Evolutionary conservation across 2,329 filamentous ascomycete genomes (phyloP), one percentile per base, ranked within the genome.

Genomic region (Rugonectria rugulosa): DNA sequence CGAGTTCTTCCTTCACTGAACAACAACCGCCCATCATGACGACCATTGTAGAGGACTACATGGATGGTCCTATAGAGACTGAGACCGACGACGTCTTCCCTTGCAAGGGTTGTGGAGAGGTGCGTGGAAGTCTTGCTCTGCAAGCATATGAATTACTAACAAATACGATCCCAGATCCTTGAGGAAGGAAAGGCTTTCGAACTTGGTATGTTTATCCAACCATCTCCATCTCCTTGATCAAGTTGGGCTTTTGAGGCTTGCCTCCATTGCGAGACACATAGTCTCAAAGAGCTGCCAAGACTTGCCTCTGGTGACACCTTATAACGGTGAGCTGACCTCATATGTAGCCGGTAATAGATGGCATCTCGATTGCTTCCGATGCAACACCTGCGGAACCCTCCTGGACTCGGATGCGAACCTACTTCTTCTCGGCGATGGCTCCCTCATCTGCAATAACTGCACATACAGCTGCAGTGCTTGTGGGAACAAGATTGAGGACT

Each of bases 131-230:
- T 40, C 24, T 56, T 32, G 6, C 47, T 14, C 15, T 14, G 36
- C 26, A 31, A 23, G 17, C n/a, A 43, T 34, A 27, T 20, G 21
- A 38, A 60, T 58, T 56, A 49, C 64, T 67, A 53, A 67, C 55
- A 38, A 34, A 42, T 43, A 24, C 54, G 27, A 44, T 40, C 60
- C 19, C 52, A 97, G 92, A 97, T 98, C 65, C 84, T 99, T 17
- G 95, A 99, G 76, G 95, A 99, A 82, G 95, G 95, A 68, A 98
- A 98, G 77, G 95, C 95, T 47, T 99, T 97, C 70, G 95, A 99
- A 79, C 84, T 99, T 69, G 92, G 94, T 98, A 81, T 55, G 82
- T 80, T 55, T n/a, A 24, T 40, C 21, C 20, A 17, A 5, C 19
- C 20, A 42, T 7, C 24, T 11, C 8, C 20, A 15, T 36, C 6